A percentile compares a stretch with the other conserved stretches of the same genome.
phyloP scores from a whole-genome alignment of 2,329 filamentous ascomycete genomes.

The Talaromyces sp. region DNA sequence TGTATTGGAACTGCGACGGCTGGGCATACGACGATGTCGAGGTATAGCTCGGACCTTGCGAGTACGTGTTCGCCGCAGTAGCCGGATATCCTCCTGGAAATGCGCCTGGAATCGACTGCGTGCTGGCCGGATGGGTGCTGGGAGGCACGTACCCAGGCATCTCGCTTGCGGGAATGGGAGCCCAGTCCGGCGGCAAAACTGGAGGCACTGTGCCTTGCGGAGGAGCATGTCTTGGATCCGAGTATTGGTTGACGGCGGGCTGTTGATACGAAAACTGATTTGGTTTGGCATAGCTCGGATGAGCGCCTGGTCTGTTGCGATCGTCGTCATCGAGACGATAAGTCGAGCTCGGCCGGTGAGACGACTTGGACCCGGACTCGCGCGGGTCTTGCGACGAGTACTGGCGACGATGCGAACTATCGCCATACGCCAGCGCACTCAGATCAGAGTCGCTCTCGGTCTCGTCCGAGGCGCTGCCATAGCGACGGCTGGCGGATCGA shows the following conservation, averaged over 20 bases:
- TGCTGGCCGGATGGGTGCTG: constrained; percentile 19
- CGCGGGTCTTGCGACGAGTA: constrained; percentile 8
- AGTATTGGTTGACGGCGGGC: constrained; percentile 15
- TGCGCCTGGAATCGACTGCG: constrained; percentile 9
- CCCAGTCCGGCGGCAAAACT: constrained; percentile 26
- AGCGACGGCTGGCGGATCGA: constrained; percentile 9
- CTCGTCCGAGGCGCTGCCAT: constrained; percentile 18
- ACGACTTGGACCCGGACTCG: constrained; percentile 1
- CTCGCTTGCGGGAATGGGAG: constrained; percentile 34
- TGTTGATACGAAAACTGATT: constrained; percentile 27
- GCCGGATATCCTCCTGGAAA: constrained; percentile 10
- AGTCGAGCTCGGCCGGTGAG: constrained; percentile 4
- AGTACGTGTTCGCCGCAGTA: neutral
- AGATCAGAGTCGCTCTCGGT: constrained; percentile 26
- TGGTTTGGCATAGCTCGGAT: constrained; percentile 31
- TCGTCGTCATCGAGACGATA: constrained; percentile 14
- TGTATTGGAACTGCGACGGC: constrained; percentile 32
- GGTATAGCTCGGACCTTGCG: constrained; percentile 3
- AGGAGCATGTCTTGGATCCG: constrained; percentile 13
- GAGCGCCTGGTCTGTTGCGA: constrained; percentile 16
- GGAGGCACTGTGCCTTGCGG: constrained; percentile 13
- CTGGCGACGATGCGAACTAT: constrained; percentile 10
- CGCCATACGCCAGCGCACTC: constrained; percentile 34
- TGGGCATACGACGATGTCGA: constrained; percentile 23
- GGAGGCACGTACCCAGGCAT: constrained; percentile 39